Conservation (phyloP, 495 filamentous ascomycete genomes). For the Acidiella bohemica region DNA sequence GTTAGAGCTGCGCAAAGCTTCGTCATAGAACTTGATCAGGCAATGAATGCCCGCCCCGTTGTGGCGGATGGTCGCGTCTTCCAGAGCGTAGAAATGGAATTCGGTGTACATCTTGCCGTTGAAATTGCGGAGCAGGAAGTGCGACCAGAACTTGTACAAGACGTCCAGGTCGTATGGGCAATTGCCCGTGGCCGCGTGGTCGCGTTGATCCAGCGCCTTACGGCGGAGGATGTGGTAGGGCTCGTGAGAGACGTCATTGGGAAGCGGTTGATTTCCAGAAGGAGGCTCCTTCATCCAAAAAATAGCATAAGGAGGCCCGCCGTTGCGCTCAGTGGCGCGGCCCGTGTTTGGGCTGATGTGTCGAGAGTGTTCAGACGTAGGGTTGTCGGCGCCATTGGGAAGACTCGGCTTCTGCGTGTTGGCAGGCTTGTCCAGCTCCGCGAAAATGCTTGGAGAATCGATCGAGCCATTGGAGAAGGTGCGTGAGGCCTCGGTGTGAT, state of each 20-base stretch:
- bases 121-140: constrained; percentile 62
- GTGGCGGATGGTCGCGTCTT: constrained; percentile 43
- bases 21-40: constrained; percentile 46
- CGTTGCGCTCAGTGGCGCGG: too few species aligned
- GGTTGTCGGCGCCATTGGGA: constrained; percentile 12
- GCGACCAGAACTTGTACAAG: constrained; percentile 69
- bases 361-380: neutral
- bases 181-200: constrained; percentile 34
- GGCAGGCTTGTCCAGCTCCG: constrained; percentile 22
- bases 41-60: constrained; percentile 39
- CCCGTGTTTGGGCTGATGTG: neutral
- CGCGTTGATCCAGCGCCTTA: constrained; percentile 45
- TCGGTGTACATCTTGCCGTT: constrained; percentile 68
- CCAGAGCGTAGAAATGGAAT: constrained; percentile 56
- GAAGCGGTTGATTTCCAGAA: constrained; percentile 28
- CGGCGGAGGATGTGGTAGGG: constrained; percentile 42
- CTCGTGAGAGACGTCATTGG: constrained; percentile 36
- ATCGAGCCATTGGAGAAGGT: constrained; percentile 44
- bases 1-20: constrained; percentile 37
- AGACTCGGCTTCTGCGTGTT: constrained; percentile 20
- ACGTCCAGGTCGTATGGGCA: constrained; percentile 48
- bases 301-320: constrained; percentile 8
- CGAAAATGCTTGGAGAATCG: constrained; percentile 35
- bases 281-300: constrained; percentile 39
- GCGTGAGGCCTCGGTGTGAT: constrained; percentile 32